These are phyloP conservation scores for Malassezia restricta DNA, from an alignment of 1,284 basidiomycete species.

Conservation along the genomic window DNA sequence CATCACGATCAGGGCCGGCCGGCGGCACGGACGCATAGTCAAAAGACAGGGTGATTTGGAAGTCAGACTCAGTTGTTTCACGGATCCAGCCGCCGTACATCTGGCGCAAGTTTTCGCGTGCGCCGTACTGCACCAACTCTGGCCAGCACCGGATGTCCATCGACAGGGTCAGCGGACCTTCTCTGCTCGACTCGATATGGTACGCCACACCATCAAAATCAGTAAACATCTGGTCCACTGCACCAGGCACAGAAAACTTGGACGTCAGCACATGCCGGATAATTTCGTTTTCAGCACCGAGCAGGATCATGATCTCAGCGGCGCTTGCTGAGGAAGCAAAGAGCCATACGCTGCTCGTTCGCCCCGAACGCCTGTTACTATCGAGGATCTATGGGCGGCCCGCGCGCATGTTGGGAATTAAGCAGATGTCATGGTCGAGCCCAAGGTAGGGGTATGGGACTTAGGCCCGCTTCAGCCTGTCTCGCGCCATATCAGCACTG, in stretches of 20 bases:
- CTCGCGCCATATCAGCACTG: background rate
- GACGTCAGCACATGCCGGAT: slow-evolving; percentile 83
- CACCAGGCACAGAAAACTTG: slow-evolving; percentile 75
- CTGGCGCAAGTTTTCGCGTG: slow-evolving; percentile 63
- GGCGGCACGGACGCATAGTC: slow-evolving; percentile 73
- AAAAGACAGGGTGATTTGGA: slow-evolving; percentile 74
- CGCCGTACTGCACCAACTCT: slow-evolving; percentile 78
- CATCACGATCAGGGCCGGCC: slow-evolving; percentile 51
- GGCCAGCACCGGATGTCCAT: slow-evolving; percentile 94
- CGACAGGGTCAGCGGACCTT: slow-evolving; percentile 62
- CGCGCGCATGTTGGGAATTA: background rate
- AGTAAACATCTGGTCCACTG: slow-evolving; percentile 86
- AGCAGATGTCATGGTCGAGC: background rate
- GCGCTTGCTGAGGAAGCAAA: background rate
- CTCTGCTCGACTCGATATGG: slow-evolving; percentile 69
- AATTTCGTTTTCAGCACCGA: slow-evolving; percentile 54
- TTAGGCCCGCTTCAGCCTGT: background rate
- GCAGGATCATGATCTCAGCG: slow-evolving; percentile 37
- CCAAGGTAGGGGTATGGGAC: background rate
- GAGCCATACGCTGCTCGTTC: background rate
- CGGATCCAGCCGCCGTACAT: slow-evolving; percentile 70
- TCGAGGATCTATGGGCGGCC: slow-evolving; percentile 10
- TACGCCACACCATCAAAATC: slow-evolving; percentile 96
- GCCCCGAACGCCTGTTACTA: background rate
- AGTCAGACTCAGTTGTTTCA: slow-evolving; percentile 60